Conservation (phyloP, 2,329 filamentous ascomycete genomes). For the Xylaria sp. region DNA sequence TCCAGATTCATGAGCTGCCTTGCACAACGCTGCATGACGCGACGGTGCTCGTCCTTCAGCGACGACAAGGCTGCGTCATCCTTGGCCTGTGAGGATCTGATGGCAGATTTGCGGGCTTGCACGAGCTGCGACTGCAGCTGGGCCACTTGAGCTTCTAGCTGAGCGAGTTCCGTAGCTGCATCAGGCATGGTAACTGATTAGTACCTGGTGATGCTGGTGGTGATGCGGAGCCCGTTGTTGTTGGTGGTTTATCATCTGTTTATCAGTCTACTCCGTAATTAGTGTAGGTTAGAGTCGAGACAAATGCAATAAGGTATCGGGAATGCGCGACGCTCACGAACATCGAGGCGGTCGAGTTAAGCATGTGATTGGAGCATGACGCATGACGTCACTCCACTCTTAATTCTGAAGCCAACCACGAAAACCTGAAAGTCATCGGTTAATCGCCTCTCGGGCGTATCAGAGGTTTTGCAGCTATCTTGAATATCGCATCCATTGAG, state of each 20-base stretch:
- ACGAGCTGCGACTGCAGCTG: conserved; percentile 23
- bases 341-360: not conserved
- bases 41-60: conserved; percentile 4
- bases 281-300: not conserved
- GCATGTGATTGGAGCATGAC: not conserved
- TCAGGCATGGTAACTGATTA: conserved; percentile 6
- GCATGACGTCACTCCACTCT: not conserved
- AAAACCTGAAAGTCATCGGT: not conserved
- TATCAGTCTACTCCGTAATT: not conserved
- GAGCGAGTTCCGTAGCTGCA: conserved; percentile 16
- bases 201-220: not conserved
- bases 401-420: not conserved
- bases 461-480: too few relatives aligned
- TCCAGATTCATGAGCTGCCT: conserved; percentile 20
- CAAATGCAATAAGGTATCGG: not conserved
- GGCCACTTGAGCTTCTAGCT: conserved; percentile 25
- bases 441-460: too few relatives aligned
- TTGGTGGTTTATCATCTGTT: not conserved
- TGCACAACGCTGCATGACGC: conserved; percentile 20
- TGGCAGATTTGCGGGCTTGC: conserved; percentile 11
- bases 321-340: too few relatives aligned
- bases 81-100: not conserved
- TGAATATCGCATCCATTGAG: too few relatives aligned
- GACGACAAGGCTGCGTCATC: not conserved
- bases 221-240: not conserved